Evolutionary conservation across 495 filamentous ascomycete species (phyloP).

Genomic region (Lophium mytilinum): DNA sequence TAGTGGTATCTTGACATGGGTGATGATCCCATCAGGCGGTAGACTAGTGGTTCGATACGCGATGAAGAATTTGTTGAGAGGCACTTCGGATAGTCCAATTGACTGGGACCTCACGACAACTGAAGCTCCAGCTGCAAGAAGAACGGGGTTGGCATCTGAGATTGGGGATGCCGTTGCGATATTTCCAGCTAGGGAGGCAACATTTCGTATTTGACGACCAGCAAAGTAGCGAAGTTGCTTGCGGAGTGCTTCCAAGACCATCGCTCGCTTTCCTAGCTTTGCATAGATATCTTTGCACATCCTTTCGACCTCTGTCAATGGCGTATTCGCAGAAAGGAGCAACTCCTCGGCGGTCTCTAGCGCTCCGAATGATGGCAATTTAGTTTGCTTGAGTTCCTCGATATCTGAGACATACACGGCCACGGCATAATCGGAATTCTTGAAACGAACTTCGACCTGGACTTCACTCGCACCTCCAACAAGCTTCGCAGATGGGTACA

Average conservation of each 20-base stretch:
- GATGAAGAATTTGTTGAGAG: slow-evolving; percentile 32
- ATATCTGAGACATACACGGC: slow-evolving; percentile 37
- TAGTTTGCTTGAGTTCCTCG: slow-evolving; percentile 32
- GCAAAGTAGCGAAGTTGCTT: slow-evolving; percentile 38
- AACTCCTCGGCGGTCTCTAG: slow-evolving; percentile 17
- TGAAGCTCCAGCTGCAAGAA: slow-evolving; percentile 32
- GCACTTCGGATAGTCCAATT: slow-evolving; percentile 24
- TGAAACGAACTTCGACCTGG: slow-evolving; percentile 36
- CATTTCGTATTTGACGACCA: slow-evolving; percentile 38
- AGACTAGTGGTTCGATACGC: slow-evolving; percentile 35
- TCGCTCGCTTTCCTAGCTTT: slow-evolving; percentile 31
- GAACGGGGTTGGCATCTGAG: slow-evolving; percentile 37
- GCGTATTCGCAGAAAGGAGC: slow-evolving; percentile 32
- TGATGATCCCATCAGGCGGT: slow-evolving; percentile 32
- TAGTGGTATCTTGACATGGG: slow-evolving; percentile 16
- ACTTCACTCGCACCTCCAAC: slow-evolving; percentile 36
- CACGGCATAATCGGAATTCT: slow-evolving; percentile 31
- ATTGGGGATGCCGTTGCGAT: slow-evolving; percentile 38
- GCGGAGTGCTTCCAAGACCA: slow-evolving; percentile 32
- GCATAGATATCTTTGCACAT: slow-evolving; percentile 32
- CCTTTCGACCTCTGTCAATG: slow-evolving; percentile 32
- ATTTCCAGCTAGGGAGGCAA: slow-evolving; percentile 36
- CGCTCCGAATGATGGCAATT: slow-evolving; percentile 13
- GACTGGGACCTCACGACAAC: slow-evolving; percentile 25
- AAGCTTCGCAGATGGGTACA: slow-evolving; percentile 34